Conservation (phyloP, 2,329 filamentous ascomycete genomes). For the Penicillium psychrosexuale region DNA sequence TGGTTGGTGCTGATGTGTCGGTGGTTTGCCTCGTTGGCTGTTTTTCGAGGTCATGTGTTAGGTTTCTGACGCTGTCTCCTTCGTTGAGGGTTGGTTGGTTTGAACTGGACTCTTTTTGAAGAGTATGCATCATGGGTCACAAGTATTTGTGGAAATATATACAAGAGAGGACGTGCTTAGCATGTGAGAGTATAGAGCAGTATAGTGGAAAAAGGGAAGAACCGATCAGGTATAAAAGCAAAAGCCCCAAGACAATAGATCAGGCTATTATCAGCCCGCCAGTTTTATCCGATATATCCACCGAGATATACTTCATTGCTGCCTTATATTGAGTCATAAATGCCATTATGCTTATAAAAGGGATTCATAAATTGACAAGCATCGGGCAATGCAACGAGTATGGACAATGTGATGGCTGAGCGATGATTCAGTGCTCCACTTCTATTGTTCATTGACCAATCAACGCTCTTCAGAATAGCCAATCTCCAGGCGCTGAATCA, state of each 20-base stretch:
- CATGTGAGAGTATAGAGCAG: neutral
- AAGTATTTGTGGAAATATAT: neutral
- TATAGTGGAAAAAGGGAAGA: neutral
- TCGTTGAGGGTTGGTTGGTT: neutral
- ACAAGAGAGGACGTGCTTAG: neutral
- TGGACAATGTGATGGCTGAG: neutral
- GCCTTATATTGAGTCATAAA: neutral
- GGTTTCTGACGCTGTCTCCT: neutral
- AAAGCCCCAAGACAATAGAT: neutral
- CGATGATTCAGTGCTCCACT: constrained; percentile 4
- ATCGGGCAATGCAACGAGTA: neutral
- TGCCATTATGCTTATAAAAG: neutral
- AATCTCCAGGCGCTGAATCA: constrained; percentile 1
- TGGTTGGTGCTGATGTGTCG: neutral
- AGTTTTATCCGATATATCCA: neutral
- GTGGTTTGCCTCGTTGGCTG: neutral
- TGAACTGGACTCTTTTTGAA: neutral
- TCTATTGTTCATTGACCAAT: fast-evolving
- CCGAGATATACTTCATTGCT: neutral
- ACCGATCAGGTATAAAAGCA: neutral
- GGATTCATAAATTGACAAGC: neutral
- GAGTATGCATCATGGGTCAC: neutral
- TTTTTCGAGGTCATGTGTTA: constrained; percentile 1
- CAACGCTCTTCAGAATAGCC: fast-evolving
- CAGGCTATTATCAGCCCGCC: neutral